Evolutionary conservation across 306 rosid species (phyloP).

Genomic region (Prunus armeniaca): DNA sequence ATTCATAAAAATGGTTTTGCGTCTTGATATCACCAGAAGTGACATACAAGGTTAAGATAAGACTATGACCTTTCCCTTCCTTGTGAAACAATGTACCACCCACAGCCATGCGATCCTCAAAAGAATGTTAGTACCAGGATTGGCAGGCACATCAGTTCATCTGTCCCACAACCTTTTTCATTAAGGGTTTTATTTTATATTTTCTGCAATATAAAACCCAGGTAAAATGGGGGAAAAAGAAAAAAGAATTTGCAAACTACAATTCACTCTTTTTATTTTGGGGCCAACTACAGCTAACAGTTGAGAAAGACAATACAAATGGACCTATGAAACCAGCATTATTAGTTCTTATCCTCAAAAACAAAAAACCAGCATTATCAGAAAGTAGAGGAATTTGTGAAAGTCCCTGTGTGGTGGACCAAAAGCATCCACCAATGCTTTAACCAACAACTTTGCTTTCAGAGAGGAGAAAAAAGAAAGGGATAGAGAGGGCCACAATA

Average conservation of each 20-base stretch:
- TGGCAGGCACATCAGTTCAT: background rate
- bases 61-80: too few species aligned
- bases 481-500: background rate
- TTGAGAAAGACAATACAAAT: background rate
- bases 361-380: too few species aligned
- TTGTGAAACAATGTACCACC: slow-evolving; percentile 4
- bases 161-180: background rate
- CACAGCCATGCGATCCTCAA: background rate
- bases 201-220: background rate
- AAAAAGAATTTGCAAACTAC: too few species aligned
- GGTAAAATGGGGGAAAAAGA: background rate
- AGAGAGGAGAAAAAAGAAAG: background rate
- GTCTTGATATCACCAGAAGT: too few species aligned
- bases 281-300: too few species aligned
- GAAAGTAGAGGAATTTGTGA: background rate
- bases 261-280: too few species aligned
- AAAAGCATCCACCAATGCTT: background rate
- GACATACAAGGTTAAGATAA: too few species aligned
- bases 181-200: too few species aligned
- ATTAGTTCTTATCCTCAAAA: background rate
- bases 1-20: too few species aligned
- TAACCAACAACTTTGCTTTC: background rate
- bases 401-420: background rate
- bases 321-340: background rate
- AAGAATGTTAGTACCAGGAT: background rate